These are phyloP conservation scores for Fragilaria crotonensis DNA, from an alignment of 108 stramenopile species.

Conservation along the genomic window DNA sequence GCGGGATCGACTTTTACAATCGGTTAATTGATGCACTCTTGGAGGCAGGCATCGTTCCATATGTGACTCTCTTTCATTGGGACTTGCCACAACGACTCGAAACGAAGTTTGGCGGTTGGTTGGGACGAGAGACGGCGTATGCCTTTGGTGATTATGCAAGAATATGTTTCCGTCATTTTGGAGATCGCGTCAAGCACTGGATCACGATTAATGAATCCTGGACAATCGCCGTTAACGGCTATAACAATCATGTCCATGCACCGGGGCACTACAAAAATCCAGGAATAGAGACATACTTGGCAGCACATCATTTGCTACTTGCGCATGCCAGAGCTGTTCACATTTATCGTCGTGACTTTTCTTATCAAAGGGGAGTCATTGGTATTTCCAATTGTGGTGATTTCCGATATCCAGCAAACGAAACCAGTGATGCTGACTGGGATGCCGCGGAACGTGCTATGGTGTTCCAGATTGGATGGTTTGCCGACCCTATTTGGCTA, in stretches of 20 bases:
- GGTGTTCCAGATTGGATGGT: conserved; percentile 85
- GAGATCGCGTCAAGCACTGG: conserved; percentile 89
- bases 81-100: conserved; percentile 86
- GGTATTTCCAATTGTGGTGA: conserved; percentile 83
- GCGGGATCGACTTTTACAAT: conserved; percentile 86
- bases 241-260: conserved; percentile 79
- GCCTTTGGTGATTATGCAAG: conserved; percentile 85
- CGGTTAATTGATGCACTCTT: conserved; percentile 77
- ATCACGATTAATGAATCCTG: conserved; percentile 93
- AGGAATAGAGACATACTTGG: conserved; percentile 50
- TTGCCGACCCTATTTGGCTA: conserved; percentile 62
- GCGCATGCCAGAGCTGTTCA: conserved; percentile 82
- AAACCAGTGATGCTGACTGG: conserved; percentile 33
- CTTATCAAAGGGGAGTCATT: conserved; percentile 47
- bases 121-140: conserved; percentile 34
- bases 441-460: conserved; percentile 79
- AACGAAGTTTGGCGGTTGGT: conserved; percentile 78
- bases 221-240: conserved; percentile 81
- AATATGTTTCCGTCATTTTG: conserved; percentile 82
- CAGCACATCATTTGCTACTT: conserved; percentile 76
- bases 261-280: conserved; percentile 64
- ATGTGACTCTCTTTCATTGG: conserved; percentile 93
- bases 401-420: conserved; percentile 57
- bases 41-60: conserved; percentile 72
- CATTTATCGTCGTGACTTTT: conserved; percentile 58